Evolutionary conservation across 495 filamentous ascomycete genomes (phyloP), one percentile per base, ranked within the genome.

Genomic region (Aspergillus asperescens): DNA sequence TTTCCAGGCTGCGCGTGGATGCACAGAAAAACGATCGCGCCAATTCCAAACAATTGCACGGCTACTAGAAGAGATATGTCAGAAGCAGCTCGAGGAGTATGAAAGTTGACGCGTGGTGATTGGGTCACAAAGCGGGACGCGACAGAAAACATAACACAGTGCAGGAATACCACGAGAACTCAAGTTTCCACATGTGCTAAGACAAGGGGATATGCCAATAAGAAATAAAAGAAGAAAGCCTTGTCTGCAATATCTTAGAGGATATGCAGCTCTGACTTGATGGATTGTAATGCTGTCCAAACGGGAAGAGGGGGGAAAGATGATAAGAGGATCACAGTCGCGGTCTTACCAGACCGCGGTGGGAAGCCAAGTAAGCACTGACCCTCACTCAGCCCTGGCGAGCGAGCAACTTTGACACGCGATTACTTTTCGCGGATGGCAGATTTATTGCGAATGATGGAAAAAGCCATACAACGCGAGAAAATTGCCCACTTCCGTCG

Each of bases 61-160:
- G 34, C 55, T 58, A 44, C 10, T 42, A 31, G 32, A 25, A 44
- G 47, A 47, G 23, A 44, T 28, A 50, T 48, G 57, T 57, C 51
- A 59, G 61, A 60, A 48, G 31, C 35, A 37, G 24, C 29, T 35
- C 37, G 22, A 29, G 24, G 28, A 47, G 55, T 51, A 54, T 47
- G 58, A 50, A 48, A 41, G 20, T 55, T 54, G 59, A 67, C 66
- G 65, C 66, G 66, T 69, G 63, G 46, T 63, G 63, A 63, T 61
- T 60, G 61, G 61, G 46, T 37, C 47, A 44, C 19, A n/a, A 23
- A 45, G 16, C 34, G 50, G 54, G 53, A 60, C 57, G 55, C 57
- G 56, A 60, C 50, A 29, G 48, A 51, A 55, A 55, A 50, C 55
- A 27, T 31, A 46, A 46, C 43, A 46, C 23, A 46, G 43, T 20